Conservation (phyloP, 2,329 filamentous ascomycete genomes). For the Alternaria rosae region DNA sequence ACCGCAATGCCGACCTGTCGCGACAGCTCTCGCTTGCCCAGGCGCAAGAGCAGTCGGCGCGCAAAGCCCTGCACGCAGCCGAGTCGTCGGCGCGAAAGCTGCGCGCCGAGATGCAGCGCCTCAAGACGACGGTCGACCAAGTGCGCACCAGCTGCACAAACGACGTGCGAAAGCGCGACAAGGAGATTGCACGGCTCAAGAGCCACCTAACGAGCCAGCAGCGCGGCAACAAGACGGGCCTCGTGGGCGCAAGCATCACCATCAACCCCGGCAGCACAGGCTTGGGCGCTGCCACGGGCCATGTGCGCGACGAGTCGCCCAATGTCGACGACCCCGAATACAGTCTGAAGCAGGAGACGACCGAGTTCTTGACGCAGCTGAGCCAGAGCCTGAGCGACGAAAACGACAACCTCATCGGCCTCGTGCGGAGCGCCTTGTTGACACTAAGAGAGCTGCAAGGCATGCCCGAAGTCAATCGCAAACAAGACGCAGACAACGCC, state of each 20-base stretch:
- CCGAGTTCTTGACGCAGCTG: constrained; percentile 85
- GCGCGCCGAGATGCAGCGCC: constrained; percentile 81
- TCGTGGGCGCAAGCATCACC: constrained; percentile 58
- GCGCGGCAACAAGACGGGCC: constrained; percentile 56
- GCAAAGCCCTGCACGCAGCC: constrained; percentile 73
- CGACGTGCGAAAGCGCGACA: constrained; percentile 87
- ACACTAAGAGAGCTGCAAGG: constrained; percentile 73
- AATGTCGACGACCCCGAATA: constrained; percentile 66
- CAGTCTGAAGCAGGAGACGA: constrained; percentile 84
- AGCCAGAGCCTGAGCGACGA: constrained; percentile 87
- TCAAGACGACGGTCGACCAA: constrained; percentile 82
- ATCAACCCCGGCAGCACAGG: constrained; percentile 50
- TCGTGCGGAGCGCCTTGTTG: constrained; percentile 75
- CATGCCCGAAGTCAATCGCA: constrained; percentile 50
- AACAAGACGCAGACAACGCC: constrained; percentile 33
- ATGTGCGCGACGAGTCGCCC: constrained; percentile 63
- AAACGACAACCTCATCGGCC: constrained; percentile 79
- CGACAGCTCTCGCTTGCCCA: constrained; percentile 67
- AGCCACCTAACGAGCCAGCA: constrained; percentile 77
- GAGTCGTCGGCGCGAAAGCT: constrained; percentile 78
- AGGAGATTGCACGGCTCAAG: constrained; percentile 88
- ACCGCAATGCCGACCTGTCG: constrained; percentile 63
- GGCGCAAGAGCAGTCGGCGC: constrained; percentile 74
- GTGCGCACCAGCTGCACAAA: constrained; percentile 86
- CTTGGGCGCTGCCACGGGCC: constrained; percentile 31